Evolutionary conservation across 805 yeast genomes (phyloP), one percentile per base, ranked within the genome.

Genomic region (Yarrowia yakushimensis): DNA sequence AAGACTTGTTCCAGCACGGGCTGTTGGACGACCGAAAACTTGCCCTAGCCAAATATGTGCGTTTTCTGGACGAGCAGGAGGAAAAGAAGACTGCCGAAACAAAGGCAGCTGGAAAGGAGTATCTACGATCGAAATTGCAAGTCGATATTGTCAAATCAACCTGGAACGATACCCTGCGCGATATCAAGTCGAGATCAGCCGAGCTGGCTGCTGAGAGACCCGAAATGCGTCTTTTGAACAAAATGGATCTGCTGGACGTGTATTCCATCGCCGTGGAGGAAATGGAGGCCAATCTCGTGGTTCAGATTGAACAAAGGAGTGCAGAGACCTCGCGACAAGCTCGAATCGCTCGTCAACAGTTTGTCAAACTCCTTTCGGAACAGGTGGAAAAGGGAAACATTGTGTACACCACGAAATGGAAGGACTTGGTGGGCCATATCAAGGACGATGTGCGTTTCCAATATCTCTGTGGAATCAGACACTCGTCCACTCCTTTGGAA

Each of bases 401-500:
- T 25, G 71, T 72, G 8, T 84, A 87, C 1, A 80, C 80, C 63
- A 76, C 87, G 1, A 76, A 73, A 57, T 90, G 96, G 85, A 74
- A 72, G 52, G 86, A 85, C 23, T 68, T 88, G 1, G 78, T 82
- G 42, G 75, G 79, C 0, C 64, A 69, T 5, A 67, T 90, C 0
- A 82, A 82, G 64, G 80, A 81, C 31, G 87, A 86, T 65, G 77
- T 76, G 48, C 74, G 82, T 15, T 90, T 87, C 69, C 68, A 81
- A 15, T 82, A 79, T 22, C 66, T 90, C 36, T 78, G 90, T 63
- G 96, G 96, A 0, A 79, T 91, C 61, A 78, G 81, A 46, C 96
- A 97, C 0, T 31, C 43, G 18, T 90, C 97, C 0, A 80, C 85
- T 0, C 87, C 96, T 0, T 69, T 85, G 42, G 96, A 90, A 66